Percentiles rank a stretch among this genome's conserved stretches.
These are phyloP conservation scores for Thalassia testudinum DNA, from an alignment of 116 monocot species.

Conservation along the genomic window DNA sequence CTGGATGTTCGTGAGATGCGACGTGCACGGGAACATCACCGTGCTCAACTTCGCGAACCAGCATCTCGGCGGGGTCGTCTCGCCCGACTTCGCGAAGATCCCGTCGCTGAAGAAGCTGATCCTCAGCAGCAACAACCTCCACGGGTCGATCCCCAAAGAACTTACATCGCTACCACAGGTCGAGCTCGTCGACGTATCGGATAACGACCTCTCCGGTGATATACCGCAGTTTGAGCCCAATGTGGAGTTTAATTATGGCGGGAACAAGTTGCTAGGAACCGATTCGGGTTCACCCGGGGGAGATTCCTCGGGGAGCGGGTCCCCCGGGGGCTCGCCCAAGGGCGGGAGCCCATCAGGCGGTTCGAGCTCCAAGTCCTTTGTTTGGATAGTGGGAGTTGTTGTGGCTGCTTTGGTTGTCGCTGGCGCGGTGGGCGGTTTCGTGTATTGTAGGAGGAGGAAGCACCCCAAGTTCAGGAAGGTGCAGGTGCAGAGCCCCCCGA, in stretches of 20 bases:
- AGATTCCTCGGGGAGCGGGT: not conserved
- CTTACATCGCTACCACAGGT: conserved; percentile 17
- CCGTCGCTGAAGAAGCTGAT: conserved; percentile 34
- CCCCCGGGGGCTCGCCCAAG: not conserved
- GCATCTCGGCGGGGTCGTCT: conserved; percentile 41
- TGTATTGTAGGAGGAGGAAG: conserved; percentile 4
- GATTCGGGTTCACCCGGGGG: conserved; percentile 3
- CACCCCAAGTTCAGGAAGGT: conserved; percentile 3
- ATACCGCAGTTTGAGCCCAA: conserved; percentile 17
- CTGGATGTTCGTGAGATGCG: conserved; percentile 54
- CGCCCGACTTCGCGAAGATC: conserved; percentile 46
- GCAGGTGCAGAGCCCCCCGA: not conserved
- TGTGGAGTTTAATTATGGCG: conserved; percentile 9
- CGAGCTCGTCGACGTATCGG: conserved; percentile 20
- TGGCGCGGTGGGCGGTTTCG: not conserved
- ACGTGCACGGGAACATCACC: conserved; percentile 18
- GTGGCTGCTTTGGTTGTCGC: conserved; percentile 5
- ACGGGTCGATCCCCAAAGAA: conserved; percentile 20
- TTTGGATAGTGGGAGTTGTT: not conserved
- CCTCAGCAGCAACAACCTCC: conserved; percentile 40
- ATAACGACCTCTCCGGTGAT: conserved; percentile 34
- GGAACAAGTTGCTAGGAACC: conserved; percentile 18
- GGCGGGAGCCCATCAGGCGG: not conserved
- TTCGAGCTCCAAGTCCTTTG: not conserved
- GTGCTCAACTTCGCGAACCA: conserved; percentile 42